These are phyloP conservation scores for Globisporangium viniferum DNA, from an alignment of 352 stramenopile species.

Conservation along the genomic window DNA sequence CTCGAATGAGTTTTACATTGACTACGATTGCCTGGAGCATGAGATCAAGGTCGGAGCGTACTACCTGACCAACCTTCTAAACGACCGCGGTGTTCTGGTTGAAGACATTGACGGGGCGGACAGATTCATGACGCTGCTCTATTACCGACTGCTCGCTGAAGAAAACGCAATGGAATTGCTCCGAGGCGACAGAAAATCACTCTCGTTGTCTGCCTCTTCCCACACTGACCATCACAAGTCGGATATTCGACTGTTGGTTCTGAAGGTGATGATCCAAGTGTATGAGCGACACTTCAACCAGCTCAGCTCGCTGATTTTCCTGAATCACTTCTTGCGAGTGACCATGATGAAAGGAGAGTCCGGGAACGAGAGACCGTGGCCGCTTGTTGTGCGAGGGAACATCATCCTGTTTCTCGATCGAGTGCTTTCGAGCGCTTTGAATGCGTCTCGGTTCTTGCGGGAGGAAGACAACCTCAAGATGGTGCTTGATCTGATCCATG, in stretches of 20 bases:
- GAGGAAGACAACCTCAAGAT: slow-evolving; percentile 74
- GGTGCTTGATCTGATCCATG: slow-evolving; percentile 67
- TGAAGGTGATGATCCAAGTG: slow-evolving; percentile 87
- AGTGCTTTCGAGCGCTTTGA: slow-evolving; percentile 75
- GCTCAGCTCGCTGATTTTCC: slow-evolving; percentile 71
- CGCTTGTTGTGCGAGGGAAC: slow-evolving; percentile 75
- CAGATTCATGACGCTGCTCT: slow-evolving; percentile 85
- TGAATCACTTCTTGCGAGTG: slow-evolving; percentile 79
- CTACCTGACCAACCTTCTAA: slow-evolving; percentile 78
- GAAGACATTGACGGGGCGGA: slow-evolving; percentile 76
- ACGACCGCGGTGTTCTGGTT: slow-evolving; percentile 73
- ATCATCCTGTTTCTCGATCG: slow-evolving; percentile 83
- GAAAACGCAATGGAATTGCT: slow-evolving; percentile 26
- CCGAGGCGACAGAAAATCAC: slow-evolving; percentile 15
- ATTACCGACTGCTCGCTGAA: slow-evolving; percentile 80
- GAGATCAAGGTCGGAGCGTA: slow-evolving; percentile 85
- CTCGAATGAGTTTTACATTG: slow-evolving; percentile 79
- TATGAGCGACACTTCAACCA: slow-evolving; percentile 80
- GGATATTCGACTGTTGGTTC: slow-evolving; percentile 73
- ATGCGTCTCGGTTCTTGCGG: slow-evolving; percentile 72
- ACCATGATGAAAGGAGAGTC: slow-evolving; percentile 66
- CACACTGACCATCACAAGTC: slow-evolving; percentile 44
- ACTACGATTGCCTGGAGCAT: slow-evolving; percentile 67
- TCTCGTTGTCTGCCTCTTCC: slow-evolving; percentile 29
- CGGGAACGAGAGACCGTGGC: slow-evolving; percentile 52